Evolutionary conservation across 495 filamentous ascomycete genomes (phyloP).

Genomic region (Cairneyella variabilis): DNA sequence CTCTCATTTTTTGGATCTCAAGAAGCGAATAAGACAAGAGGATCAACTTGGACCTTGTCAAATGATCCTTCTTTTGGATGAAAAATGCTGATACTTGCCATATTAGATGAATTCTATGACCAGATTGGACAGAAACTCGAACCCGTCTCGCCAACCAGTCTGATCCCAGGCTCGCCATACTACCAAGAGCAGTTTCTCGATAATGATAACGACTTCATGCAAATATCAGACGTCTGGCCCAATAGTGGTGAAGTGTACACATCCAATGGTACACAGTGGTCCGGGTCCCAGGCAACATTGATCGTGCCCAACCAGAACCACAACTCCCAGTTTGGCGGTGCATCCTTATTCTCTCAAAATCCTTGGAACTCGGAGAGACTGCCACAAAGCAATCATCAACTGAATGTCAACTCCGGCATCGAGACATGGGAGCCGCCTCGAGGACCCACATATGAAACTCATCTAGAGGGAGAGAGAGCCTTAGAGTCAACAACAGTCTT

Average conservation of each 20-base stretch:
- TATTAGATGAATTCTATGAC: not conserved
- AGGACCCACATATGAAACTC: constrained; percentile 2
- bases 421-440: constrained; percentile 12
- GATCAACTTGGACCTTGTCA: not conserved
- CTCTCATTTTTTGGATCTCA: too few species aligned
- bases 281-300: too few species aligned
- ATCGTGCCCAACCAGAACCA: too few species aligned
- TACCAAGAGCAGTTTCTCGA: not conserved
- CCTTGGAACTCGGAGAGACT: not conserved
- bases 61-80: not conserved
- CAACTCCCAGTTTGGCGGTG: too few species aligned
- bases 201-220: too few species aligned
- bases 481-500: constrained; percentile 4
- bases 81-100: not conserved
- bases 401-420: not conserved
- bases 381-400: not conserved
- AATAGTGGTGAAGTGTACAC: too few species aligned
- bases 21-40: too few species aligned
- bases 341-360: not conserved
- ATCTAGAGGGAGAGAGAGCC: constrained; percentile 5
- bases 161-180: not conserved
- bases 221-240: too few species aligned
- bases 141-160: not conserved
- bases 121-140: not conserved
- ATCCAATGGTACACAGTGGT: too few species aligned